These are phyloP conservation scores for Chenopodium suecicum DNA, from an alignment of 148 eudicot species.

Conservation along the genomic window DNA sequence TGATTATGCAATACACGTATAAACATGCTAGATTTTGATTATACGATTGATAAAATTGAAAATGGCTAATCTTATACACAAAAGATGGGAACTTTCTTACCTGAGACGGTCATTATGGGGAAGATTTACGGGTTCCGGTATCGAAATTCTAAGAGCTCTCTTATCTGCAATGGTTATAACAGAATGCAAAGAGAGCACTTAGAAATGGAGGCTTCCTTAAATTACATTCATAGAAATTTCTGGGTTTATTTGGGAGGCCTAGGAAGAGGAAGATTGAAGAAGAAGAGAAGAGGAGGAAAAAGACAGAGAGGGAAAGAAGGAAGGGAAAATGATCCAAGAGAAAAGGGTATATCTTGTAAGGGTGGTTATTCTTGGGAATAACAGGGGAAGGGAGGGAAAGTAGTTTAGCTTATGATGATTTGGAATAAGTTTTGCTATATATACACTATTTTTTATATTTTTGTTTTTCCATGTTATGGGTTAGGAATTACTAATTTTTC, in stretches of 20 bases:
- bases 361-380: constrained; percentile 36
- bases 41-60: neutral
- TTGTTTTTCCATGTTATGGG: neutral
- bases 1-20: neutral
- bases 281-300: neutral
- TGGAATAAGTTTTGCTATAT: constrained; percentile 38
- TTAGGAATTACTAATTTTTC: neutral
- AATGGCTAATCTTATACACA: neutral
- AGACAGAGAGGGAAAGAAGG: neutral
- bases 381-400: constrained; percentile 25
- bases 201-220: constrained; percentile 1
- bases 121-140: constrained; percentile 5
- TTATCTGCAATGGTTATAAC: neutral
- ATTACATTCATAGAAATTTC: constrained; percentile 8
- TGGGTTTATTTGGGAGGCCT: neutral
- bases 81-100: constrained; percentile 18
- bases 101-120: constrained; percentile 30
- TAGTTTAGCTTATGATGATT: constrained; percentile 21
- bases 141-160: constrained; percentile 27
- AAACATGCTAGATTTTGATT: neutral
- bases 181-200: constrained; percentile 15
- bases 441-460: constrained; percentile 9
- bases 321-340: constrained; percentile 7
- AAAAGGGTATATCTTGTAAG: constrained; percentile 38
- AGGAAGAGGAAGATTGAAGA: neutral